Evolutionary conservation across 257 asterid genomes (phyloP).

Genomic region (Gardenia jasminoides): DNA sequence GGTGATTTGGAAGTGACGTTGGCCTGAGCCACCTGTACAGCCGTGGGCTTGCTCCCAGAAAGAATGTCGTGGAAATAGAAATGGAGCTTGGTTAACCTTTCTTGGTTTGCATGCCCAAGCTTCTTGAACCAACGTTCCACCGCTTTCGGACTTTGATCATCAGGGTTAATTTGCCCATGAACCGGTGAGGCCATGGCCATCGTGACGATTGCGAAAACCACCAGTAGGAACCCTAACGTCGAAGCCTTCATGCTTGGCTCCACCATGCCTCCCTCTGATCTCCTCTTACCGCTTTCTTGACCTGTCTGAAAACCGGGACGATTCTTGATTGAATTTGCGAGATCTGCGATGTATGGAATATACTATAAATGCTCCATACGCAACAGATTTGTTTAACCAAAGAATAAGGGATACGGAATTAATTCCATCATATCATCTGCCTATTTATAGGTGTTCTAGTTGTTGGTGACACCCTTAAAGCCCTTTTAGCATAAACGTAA

Average conservation of each 20-base stretch:
- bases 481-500: too few species aligned
- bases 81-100: constrained; percentile 35
- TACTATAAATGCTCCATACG: too few species aligned
- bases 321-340: too few species aligned
- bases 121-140: constrained; percentile 35
- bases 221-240: too few species aligned
- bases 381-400: too few species aligned
- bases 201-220: not conserved
- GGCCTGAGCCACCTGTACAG: constrained; percentile 31
- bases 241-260: not conserved
- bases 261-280: not conserved
- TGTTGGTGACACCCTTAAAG: too few species aligned
- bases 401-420: too few species aligned
- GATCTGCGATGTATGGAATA: too few species aligned
- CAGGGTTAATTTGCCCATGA: not conserved
- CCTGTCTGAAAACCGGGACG: too few species aligned
- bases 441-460: too few species aligned
- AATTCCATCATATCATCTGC: too few species aligned
- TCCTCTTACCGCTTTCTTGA: not conserved
- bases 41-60: constrained; percentile 29
- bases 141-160: constrained; percentile 24
- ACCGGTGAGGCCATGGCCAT: not conserved
- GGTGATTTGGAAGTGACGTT: constrained; percentile 21
- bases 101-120: constrained; percentile 13
- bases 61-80: constrained; percentile 38